A percentile compares a stretch with the other conserved stretches of the same genome.
phyloP scores from a whole-genome alignment of 352 stramenopile genomes.

The Discostella stelligera region DNA sequence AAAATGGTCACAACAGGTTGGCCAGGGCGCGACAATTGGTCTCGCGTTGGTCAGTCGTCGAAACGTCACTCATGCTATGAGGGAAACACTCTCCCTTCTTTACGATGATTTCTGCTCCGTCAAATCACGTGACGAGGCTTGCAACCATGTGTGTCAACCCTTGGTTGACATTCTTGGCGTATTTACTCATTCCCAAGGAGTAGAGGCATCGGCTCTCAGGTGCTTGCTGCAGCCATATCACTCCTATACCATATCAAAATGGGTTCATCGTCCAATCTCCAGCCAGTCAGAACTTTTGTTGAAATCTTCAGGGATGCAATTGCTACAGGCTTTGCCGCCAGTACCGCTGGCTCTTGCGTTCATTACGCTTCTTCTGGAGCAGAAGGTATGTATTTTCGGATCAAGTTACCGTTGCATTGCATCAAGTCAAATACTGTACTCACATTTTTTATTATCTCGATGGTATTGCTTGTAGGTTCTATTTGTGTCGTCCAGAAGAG shows the following conservation, averaged over 20 bases:
- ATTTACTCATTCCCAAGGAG: slow-evolving; percentile 26
- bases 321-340: slow-evolving; percentile 71
- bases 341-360: slow-evolving; percentile 74
- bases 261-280: slow-evolving; percentile 58
- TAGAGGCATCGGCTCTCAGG: slow-evolving; percentile 53
- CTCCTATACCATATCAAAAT: slow-evolving; percentile 42
- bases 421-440: not conserved
- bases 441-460: not conserved
- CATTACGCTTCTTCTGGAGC: slow-evolving; percentile 72
- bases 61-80: slow-evolving; percentile 74
- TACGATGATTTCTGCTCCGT: slow-evolving; percentile 57
- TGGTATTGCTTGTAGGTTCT: slow-evolving; percentile 50
- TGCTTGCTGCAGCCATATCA: slow-evolving; percentile 70
- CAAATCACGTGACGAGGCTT: slow-evolving; percentile 3
- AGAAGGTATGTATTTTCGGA: slow-evolving; percentile 58
- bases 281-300: slow-evolving; percentile 63
- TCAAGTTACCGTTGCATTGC: not conserved
- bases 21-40: slow-evolving; percentile 48
- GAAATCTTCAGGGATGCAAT: slow-evolving; percentile 43
- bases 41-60: slow-evolving; percentile 67
- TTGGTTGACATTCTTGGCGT: slow-evolving; percentile 70
- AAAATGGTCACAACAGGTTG: slow-evolving; percentile 49
- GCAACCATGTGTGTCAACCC: slow-evolving; percentile 39
- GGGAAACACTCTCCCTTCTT: slow-evolving; percentile 64
- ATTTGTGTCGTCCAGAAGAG: slow-evolving; percentile 72